These are phyloP conservation scores for Zalaria sp. DNA, from an alignment of 2,329 filamentous ascomycete genomes.

Conservation along the genomic window DNA sequence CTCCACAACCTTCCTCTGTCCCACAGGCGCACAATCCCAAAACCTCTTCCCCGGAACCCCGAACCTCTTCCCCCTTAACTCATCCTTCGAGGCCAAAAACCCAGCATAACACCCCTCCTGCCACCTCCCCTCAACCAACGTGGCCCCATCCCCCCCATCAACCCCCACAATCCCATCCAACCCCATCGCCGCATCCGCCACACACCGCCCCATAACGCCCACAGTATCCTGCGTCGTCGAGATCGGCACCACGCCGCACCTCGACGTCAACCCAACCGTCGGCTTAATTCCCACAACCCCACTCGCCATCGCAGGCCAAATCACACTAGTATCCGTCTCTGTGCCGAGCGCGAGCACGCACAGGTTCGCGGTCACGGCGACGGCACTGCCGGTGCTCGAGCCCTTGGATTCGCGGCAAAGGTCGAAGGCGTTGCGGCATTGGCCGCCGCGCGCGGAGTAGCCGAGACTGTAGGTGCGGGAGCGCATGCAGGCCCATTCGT, in stretches of 20 bases:
- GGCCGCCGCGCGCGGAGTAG: slow-evolving; percentile 8
- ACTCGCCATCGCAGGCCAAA: slow-evolving; percentile 6
- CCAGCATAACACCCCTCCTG: slow-evolving; percentile 30
- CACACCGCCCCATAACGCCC: slow-evolving; percentile 6
- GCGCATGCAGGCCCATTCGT: slow-evolving; percentile 8
- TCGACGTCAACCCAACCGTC: slow-evolving; percentile 8
- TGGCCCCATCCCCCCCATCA: slow-evolving; percentile 5
- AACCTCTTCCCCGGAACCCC: slow-evolving; percentile 51
- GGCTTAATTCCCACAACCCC: slow-evolving; percentile 9
- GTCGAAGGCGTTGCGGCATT: slow-evolving; percentile 6
- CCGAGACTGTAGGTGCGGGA: slow-evolving; percentile 5
- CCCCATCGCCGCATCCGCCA: slow-evolving; percentile 6
- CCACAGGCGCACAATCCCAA: slow-evolving; percentile 40
- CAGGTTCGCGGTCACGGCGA: slow-evolving; percentile 6
- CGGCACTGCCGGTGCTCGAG: slow-evolving; percentile 7
- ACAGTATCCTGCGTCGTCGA: slow-evolving; percentile 7
- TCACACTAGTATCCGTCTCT: slow-evolving; percentile 11
- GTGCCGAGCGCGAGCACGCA: slow-evolving; percentile 6
- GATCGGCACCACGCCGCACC: slow-evolving; percentile 7
- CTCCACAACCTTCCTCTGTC: slow-evolving; percentile 36
- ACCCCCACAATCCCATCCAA: slow-evolving; percentile 6
- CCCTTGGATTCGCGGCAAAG: slow-evolving; percentile 4
- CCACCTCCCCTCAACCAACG: slow-evolving; percentile 1
- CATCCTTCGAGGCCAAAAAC: slow-evolving; percentile 33
- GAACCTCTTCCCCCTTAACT: slow-evolving; percentile 43